Evolutionary conservation across 2,329 filamentous ascomycete species (phyloP).

Genomic region (Xylaria sp.): DNA sequence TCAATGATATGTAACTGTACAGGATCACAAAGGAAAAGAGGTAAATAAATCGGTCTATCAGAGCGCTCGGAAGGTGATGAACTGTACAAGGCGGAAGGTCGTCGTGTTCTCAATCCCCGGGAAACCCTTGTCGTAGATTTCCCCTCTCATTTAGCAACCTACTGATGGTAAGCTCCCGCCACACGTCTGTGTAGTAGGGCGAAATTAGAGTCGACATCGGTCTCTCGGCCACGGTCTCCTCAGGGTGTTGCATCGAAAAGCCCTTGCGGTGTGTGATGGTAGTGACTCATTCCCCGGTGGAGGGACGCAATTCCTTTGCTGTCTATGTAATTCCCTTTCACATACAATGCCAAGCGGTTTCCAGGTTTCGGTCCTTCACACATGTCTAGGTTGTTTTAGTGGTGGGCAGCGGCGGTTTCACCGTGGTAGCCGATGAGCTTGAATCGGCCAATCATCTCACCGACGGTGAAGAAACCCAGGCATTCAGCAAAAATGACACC

Average conservation of each 20-base stretch:
- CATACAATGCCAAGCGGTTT: slow-evolving; percentile 41
- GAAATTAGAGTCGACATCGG: slow-evolving; percentile 23
- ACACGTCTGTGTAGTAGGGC: slow-evolving; percentile 25
- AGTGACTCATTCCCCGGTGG: slow-evolving; percentile 26
- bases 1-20: slow-evolving; percentile 48
- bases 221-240: slow-evolving; percentile 27
- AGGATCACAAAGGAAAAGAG: slow-evolving; percentile 47
- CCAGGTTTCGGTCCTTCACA: slow-evolving; percentile 32
- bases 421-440: slow-evolving; percentile 95
- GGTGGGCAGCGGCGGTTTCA: slow-evolving; percentile 69
- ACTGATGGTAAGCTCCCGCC: slow-evolving; percentile 18
- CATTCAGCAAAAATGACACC: slow-evolving; percentile 87
- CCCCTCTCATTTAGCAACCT: slow-evolving; percentile 30
- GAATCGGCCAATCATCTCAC: slow-evolving; percentile 94
- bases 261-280: slow-evolving; percentile 23
- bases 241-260: slow-evolving; percentile 27
- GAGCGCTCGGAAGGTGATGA: slow-evolving; percentile 43
- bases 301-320: slow-evolving; percentile 29
- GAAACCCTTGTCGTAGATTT: slow-evolving; percentile 31
- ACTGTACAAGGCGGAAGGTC: slow-evolving; percentile 45
- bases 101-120: slow-evolving; percentile 31
- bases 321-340: slow-evolving; percentile 40
- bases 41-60: slow-evolving; percentile 42
- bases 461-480: slow-evolving; percentile 96
- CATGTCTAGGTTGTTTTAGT: slow-evolving; percentile 55